These are phyloP conservation scores for Asclepias syriaca DNA, from an alignment of 257 asterid genomes.

Conservation along the genomic window DNA sequence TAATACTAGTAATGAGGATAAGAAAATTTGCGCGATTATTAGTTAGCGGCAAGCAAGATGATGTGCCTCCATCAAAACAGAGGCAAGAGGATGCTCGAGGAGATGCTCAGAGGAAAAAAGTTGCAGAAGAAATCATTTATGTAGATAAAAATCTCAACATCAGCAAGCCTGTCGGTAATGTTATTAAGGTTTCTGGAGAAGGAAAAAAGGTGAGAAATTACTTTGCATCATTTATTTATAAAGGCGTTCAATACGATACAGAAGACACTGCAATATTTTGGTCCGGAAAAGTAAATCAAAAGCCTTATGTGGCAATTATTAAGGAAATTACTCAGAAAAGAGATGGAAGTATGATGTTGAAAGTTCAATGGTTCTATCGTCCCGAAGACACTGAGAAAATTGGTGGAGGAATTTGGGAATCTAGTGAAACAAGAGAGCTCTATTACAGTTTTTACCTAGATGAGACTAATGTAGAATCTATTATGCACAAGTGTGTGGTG, in stretches of 20 bases:
- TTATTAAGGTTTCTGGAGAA: slow-evolving; percentile 58
- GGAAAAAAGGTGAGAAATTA: slow-evolving; percentile 48
- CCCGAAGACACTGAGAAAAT: slow-evolving; percentile 74
- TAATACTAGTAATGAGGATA: too few species aligned
- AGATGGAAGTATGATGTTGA: slow-evolving; percentile 47
- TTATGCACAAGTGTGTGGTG: slow-evolving; percentile 82
- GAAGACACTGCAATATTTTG: slow-evolving; percentile 23
- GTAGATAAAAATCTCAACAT: slow-evolving; percentile 32
- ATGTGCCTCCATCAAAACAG: too few species aligned
- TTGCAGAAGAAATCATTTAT: background rate
- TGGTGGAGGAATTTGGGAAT: slow-evolving; percentile 69
- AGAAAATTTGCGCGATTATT: too few species aligned
- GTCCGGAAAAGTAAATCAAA: slow-evolving; percentile 52
- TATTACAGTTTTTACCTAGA: slow-evolving; percentile 79
- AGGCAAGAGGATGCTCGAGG: background rate
- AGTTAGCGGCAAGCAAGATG: too few species aligned
- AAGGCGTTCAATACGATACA: slow-evolving; percentile 59
- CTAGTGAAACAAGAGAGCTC: slow-evolving; percentile 59
- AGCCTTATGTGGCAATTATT: slow-evolving; percentile 87
- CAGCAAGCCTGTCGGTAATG: slow-evolving; percentile 65
- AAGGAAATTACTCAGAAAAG: slow-evolving; percentile 60
- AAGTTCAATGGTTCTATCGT: slow-evolving; percentile 88
- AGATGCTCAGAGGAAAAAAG: slow-evolving; percentile 6
- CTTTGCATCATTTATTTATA: slow-evolving; percentile 55
- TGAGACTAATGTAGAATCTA: slow-evolving; percentile 78